Evolutionary conservation across 75 land plant genomes (phyloP), one percentile per base, ranked within the genome.

Genomic region (Pinus tabuliformis): DNA sequence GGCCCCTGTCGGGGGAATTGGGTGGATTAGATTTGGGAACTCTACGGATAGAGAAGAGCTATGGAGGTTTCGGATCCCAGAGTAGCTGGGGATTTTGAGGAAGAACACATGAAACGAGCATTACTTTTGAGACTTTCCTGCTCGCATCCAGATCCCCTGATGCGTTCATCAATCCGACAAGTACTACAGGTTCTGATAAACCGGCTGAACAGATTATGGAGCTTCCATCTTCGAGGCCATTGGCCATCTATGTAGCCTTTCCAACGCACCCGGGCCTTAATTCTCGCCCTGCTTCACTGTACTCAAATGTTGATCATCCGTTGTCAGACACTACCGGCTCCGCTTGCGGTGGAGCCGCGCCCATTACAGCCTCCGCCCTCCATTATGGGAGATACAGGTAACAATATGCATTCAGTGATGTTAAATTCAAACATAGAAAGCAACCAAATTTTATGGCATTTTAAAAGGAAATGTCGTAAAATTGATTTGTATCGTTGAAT

Each of bases 91-190:
- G 73, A 58, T 26, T 81, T 78, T 33, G 64, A 77, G 15, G 37
- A 30, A 58, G 65, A 49, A 52, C 88, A 93, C 70, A 84, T 87
- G 88, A 80, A 76, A 77, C 65, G 84, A 60, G 56, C 85, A 77
- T 72, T 93, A 13, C 76, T 76, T 57, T 76, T 93, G 33, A 94
- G 92, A 56, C 83, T 93, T 16, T 62, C 73, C 12, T 89, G 94
- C 73, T 83, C 76, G 54, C 91, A 93, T 72, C 92, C 91, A 3
- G 84, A 89, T 66, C 71, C 83, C 24, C 73, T 60, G 58, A 58
- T 76, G 57, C 81, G 96, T 75, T 94, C 94, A 6, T 65, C 57
- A 12, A 84, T 91, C 82, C 81, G 84, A 74, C 76, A 85, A 49
- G 93, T 80, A 7, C 74, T 79, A 0, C 80, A 88, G 75, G 83